phyloP scores from a whole-genome alignment of 805 yeast species.

The Candida ponderosae region DNA sequence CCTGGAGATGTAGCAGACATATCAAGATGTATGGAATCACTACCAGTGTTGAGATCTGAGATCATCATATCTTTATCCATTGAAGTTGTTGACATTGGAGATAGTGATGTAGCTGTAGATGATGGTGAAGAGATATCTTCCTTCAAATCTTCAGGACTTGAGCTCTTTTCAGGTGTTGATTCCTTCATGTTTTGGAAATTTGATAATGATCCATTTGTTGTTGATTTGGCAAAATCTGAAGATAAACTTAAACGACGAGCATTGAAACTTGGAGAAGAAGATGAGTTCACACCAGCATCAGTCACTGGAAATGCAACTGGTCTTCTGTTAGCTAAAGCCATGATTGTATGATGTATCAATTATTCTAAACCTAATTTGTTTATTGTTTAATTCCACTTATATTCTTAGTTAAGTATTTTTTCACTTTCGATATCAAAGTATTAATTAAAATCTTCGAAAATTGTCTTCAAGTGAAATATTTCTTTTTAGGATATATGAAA shows the following conservation, averaged over 20 bases:
- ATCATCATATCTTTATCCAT: too few relatives aligned
- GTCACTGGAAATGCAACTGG: conserved; percentile 44
- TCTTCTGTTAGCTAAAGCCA: conserved; percentile 66
- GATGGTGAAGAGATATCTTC: conserved; percentile 17
- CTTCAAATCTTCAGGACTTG: conserved; percentile 16
- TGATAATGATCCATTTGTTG: not conserved
- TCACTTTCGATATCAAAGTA: conserved; percentile 9
- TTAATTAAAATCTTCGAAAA: conserved; percentile 19
- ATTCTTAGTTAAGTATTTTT: not conserved
- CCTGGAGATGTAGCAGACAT: not conserved
- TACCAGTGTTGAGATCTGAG: not conserved
- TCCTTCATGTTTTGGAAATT: conserved; percentile 4
- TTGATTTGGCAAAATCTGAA: conserved; percentile 6
- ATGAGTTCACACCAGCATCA: conserved; percentile 14
- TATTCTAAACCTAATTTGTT: not conserved
- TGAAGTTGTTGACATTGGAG: conserved; percentile 11
- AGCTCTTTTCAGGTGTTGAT: conserved; percentile 16
- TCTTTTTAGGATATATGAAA: too few relatives aligned
- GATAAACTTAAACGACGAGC: conserved; percentile 21
- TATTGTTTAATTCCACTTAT: not conserved
- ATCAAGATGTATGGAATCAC: too few relatives aligned
- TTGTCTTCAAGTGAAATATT: not conserved
- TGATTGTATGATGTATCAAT: conserved; percentile 12
- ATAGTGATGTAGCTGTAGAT: conserved; percentile 11
- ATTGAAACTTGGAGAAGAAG: conserved; percentile 20